Percentiles rank a stretch among this genome's conserved stretches.
These are phyloP conservation scores for Kuraishia piskuri DNA, from an alignment of 805 yeast species.

Conservation along the genomic window DNA sequence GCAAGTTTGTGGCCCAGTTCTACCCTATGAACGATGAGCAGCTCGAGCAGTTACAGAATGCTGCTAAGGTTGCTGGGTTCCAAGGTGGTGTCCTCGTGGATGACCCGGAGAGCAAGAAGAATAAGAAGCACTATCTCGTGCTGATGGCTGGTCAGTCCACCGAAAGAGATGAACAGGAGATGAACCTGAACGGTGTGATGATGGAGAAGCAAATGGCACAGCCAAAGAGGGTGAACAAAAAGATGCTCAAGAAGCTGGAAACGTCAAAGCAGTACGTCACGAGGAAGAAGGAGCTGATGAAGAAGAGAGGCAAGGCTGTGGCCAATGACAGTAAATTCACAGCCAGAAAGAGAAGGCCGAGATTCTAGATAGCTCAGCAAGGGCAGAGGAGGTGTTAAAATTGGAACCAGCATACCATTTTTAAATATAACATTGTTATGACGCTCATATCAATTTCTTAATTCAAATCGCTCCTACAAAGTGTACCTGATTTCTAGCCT, in stretches of 20 bases:
- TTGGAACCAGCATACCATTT: no score
- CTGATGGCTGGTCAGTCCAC: constrained; percentile 73
- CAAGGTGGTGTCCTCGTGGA: constrained; percentile 94
- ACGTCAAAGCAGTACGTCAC: constrained; percentile 70
- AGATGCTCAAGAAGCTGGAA: constrained; percentile 51
- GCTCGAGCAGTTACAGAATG: constrained; percentile 62
- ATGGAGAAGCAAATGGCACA: constrained; percentile 48
- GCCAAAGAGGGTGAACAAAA: constrained; percentile 33
- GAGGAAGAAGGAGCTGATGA: constrained; percentile 91
- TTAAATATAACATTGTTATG: no score
- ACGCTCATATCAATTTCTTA: no score
- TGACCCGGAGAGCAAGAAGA: constrained; percentile 86
- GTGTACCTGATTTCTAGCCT: no score
- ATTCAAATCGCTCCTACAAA: no score
- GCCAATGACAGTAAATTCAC: constrained; percentile 89
- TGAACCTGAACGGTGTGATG: constrained; percentile 73
- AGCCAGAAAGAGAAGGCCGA: constrained; percentile 70
- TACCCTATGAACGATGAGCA: constrained; percentile 90
- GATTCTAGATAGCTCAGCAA: constrained; percentile 49
- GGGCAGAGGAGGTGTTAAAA: no score
- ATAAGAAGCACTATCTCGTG: constrained; percentile 85
- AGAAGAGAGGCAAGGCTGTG: constrained; percentile 81
- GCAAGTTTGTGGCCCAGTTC: constrained; percentile 95
- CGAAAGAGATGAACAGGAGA: constrained; percentile 36
- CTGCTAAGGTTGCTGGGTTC: constrained; percentile 92